Evolutionary conservation across 345 rosid genomes (phyloP), one percentile per base, ranked within the genome.

Genomic region (Clausena lansium): DNA sequence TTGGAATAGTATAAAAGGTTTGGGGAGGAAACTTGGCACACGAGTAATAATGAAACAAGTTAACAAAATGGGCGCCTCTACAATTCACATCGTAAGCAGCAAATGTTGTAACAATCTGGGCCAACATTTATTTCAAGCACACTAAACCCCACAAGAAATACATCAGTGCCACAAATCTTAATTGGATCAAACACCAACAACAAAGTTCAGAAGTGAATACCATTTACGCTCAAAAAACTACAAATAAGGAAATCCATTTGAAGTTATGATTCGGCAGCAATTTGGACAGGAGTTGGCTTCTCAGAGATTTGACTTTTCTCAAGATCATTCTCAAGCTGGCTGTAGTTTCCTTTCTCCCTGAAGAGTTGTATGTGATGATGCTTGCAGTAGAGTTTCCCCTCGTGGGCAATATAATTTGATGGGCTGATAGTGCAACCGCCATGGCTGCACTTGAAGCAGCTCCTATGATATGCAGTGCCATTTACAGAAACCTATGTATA

Each of bases 371-470:
- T 82, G 74, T 87, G 94, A 77, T 91, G 94, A 76, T 91, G 94
- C 82, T 86, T 89, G 91, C 94, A 91, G 84, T 89, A 91, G 10
- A 91, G 87, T 59, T 85, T 86, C 24, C 92, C 92, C 59, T 91
- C 88, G 67, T 87, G 89, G 41, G 94, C 92, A 45, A 89, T 84
- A 85, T 85, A 90, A 84, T 84, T 90, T 1, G 92, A 90, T 71
- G 89, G 92, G 66, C 92, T 90, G 39, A 90, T 86, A 1, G 91
- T 86, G 59, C 94, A 90, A 0, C 94, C 92, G 77, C 91, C 94
- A 80, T 82, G 78, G 35, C 74, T 81, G 78, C 94, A 90, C 77
- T 86, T 88, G 88, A 90, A 90, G 73, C 94, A 90, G 71, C 86
- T 80, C 80, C 59, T 86, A 73, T 90, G 94, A 79, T 87, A 90